These are phyloP conservation scores for Salinomyces thailandicus DNA, from an alignment of 2,329 filamentous ascomycete genomes.

Conservation along the genomic window DNA sequence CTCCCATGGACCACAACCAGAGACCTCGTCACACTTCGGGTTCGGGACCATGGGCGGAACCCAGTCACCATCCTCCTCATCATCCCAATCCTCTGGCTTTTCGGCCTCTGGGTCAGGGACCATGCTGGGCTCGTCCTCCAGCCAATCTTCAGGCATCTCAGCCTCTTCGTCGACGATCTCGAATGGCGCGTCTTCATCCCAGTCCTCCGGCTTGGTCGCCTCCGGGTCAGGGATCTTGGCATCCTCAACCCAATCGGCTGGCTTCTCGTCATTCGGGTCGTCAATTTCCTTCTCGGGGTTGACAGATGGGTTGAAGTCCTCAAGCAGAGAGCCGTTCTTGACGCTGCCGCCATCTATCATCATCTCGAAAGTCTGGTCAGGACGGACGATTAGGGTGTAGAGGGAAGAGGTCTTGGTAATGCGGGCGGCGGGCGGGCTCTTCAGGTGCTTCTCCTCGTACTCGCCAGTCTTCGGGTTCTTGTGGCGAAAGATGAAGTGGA, in stretches of 20 bases:
- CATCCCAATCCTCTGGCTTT: slow-evolving; percentile 99
- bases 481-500: slow-evolving; percentile 97
- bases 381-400: slow-evolving; percentile 93
- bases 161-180: slow-evolving; percentile 94
- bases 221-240: slow-evolving; percentile 84
- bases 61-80: slow-evolving; percentile 99
- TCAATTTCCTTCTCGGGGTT: slow-evolving; percentile 94
- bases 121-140: slow-evolving; percentile 73
- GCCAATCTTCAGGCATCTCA: slow-evolving; percentile 87
- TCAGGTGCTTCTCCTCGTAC: slow-evolving; percentile 99
- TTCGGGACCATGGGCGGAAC: slow-evolving; percentile 80
- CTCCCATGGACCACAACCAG: slow-evolving; percentile 89
- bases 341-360: slow-evolving; percentile 81
- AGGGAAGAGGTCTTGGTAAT: slow-evolving; percentile 88
- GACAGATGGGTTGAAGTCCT: slow-evolving; percentile 87
- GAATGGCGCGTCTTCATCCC: slow-evolving; percentile 96
- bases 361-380: slow-evolving; percentile 90
- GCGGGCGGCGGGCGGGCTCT: slow-evolving; percentile 68
- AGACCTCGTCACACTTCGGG: slow-evolving; percentile 87
- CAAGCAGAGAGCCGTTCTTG: slow-evolving; percentile 82
- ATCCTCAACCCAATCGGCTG: slow-evolving; percentile 90
- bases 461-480: slow-evolving; percentile 99
- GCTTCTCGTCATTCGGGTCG: slow-evolving; percentile 86
- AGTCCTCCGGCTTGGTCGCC: slow-evolving; percentile 93
- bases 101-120: slow-evolving; percentile 86